Evolutionary conservation across 2,329 filamentous ascomycete genomes (phyloP).

Genomic region (Coniella lustricola): DNA sequence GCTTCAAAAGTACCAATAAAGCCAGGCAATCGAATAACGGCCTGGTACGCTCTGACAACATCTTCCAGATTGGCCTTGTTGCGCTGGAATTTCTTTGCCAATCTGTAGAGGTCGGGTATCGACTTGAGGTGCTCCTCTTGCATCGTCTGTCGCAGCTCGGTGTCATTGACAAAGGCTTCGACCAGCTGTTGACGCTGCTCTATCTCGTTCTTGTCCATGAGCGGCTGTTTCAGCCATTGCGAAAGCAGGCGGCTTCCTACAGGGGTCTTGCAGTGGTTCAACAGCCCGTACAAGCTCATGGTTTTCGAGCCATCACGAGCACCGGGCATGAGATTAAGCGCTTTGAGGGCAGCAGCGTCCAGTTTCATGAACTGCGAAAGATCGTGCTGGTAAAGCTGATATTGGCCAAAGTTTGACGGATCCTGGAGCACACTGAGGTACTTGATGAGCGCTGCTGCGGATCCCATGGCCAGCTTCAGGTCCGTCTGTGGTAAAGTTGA

Average conservation of each 20-base stretch:
- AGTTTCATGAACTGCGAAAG: constrained; percentile 97
- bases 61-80: constrained; percentile 89
- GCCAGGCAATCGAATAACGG: constrained; percentile 82
- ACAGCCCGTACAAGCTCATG: constrained; percentile 89
- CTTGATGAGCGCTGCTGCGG: constrained; percentile 87
- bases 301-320: constrained; percentile 91
- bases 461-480: constrained; percentile 91
- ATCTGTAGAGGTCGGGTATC: constrained; percentile 86
- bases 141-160: constrained; percentile 87
- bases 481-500: constrained; percentile 81
- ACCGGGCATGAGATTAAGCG: constrained; percentile 94
- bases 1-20: constrained; percentile 84
- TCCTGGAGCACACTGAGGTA: constrained; percentile 89
- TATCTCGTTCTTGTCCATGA: constrained; percentile 87
- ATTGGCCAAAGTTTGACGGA: constrained; percentile 91
- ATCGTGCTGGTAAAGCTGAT: constrained; percentile 95
- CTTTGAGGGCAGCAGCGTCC: constrained; percentile 87
- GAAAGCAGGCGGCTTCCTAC: constrained; percentile 82
- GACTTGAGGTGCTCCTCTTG: constrained; percentile 92
- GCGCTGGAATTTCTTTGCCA: constrained; percentile 91
- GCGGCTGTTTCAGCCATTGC: constrained; percentile 95
- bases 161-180: constrained; percentile 89
- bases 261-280: constrained; percentile 97
- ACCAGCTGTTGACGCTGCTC: constrained; percentile 89
- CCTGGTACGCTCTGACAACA: constrained; percentile 91